Conservation (phyloP, 192 early-diverging fungal genomes). For the Coemansia sp. region DNA sequence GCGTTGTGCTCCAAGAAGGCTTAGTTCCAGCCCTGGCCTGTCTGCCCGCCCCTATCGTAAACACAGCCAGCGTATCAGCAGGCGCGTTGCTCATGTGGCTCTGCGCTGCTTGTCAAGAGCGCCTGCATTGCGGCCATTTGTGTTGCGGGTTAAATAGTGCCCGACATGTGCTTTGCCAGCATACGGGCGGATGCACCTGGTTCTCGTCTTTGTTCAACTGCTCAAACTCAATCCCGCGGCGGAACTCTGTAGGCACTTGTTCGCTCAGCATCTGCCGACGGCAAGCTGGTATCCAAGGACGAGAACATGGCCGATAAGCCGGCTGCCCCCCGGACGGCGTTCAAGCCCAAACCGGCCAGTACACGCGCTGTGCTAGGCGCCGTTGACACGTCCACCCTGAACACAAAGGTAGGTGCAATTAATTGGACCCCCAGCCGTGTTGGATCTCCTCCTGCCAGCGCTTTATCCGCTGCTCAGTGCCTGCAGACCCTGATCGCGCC, state of each 20-base stretch:
- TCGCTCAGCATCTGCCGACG: slow-evolving; percentile 1
- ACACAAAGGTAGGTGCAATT: slow-evolving; percentile 11
- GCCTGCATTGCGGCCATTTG: neutral
- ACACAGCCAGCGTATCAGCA: slow-evolving; percentile 11
- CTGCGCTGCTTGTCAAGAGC: neutral
- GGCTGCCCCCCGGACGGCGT: slow-evolving; percentile 2
- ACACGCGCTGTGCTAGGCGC: slow-evolving; percentile 9
- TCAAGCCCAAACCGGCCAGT: slow-evolving; percentile 9
- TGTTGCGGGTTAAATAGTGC: neutral
- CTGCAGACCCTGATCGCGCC: neutral
- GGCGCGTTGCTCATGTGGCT: slow-evolving; percentile 12
- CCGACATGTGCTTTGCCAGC: neutral
- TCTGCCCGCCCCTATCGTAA: slow-evolving; percentile 1
- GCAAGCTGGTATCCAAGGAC: slow-evolving; percentile 2
- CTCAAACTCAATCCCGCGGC: neutral
- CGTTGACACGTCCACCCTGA: slow-evolving; percentile 8
- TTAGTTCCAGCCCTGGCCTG: slow-evolving; percentile 4
- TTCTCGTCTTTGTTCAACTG: neutral
- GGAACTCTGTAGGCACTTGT: slow-evolving; percentile 2
- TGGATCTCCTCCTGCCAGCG: neutral
- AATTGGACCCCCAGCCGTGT: neutral
- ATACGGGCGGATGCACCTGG: neutral
- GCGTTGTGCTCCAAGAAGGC: neutral
- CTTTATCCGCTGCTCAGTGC: neutral
- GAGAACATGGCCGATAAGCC: slow-evolving; percentile 1